Conservation (phyloP, 768 basidiomycete species). For the Suillus paluster region DNA sequence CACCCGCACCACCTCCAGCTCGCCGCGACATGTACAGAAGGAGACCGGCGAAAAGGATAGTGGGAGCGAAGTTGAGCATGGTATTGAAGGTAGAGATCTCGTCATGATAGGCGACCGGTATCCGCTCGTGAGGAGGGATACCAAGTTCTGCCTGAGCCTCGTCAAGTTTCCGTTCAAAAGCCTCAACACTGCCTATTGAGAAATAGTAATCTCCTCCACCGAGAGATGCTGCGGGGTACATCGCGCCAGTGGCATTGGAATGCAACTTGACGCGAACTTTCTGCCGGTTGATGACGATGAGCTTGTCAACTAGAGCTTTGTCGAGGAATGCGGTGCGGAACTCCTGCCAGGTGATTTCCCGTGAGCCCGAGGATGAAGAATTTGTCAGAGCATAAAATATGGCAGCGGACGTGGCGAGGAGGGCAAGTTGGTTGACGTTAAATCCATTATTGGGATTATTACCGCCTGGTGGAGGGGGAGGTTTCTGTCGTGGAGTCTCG, state of each 20-base stretch:
- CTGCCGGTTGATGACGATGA: constrained; percentile 88
- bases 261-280: constrained; percentile 93
- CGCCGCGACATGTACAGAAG: constrained; percentile 86
- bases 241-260: constrained; percentile 81
- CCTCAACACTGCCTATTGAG: constrained; percentile 97
- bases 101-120: constrained; percentile 96
- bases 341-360: constrained; percentile 99
- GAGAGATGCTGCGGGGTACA: constrained; percentile 65
- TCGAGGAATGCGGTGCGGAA: constrained; percentile 97
- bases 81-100: constrained; percentile 87
- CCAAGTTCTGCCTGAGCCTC: constrained; percentile 91
- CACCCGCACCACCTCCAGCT: constrained; percentile 60
- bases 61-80: constrained; percentile 92
- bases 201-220: constrained; percentile 81
- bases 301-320: constrained; percentile 93
- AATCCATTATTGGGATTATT: constrained; percentile 54
- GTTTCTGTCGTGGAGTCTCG: constrained; percentile 41
- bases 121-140: constrained; percentile 89
- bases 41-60: constrained; percentile 87
- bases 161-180: constrained; percentile 93
- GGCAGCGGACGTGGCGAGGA: constrained; percentile 62
- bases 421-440: constrained; percentile 57
- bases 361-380: constrained; percentile 52
- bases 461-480: constrained; percentile 54
- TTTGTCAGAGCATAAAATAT: constrained; percentile 65